Evolutionary conservation across 2,329 filamentous ascomycete genomes (phyloP).

Genomic region (Xylariaceae sp.): DNA sequence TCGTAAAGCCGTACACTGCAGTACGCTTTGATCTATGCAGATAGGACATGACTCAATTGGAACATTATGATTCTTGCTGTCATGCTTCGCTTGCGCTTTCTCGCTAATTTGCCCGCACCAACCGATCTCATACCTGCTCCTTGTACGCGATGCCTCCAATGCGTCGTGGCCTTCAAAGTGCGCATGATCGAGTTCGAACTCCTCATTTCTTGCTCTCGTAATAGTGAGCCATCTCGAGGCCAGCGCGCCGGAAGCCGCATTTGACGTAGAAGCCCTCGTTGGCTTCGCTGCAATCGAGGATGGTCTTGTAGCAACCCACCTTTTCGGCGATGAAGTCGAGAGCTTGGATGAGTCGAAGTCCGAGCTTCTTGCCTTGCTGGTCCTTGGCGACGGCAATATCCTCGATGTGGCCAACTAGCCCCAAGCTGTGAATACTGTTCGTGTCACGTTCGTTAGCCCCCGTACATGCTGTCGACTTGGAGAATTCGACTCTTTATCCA

Average conservation of each 20-base stretch:
- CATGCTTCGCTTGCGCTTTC: no score
- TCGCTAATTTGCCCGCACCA: slow-evolving; percentile 1
- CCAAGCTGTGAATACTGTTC: slow-evolving; percentile 71
- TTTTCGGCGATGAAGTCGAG: slow-evolving; percentile 84
- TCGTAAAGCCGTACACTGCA: no score
- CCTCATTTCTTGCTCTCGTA: slow-evolving; percentile 58
- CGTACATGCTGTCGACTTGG: no score
- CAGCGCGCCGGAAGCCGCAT: slow-evolving; percentile 90
- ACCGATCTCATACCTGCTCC: slow-evolving; percentile 11
- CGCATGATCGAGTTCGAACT: neutral
- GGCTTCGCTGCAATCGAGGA: slow-evolving; percentile 91
- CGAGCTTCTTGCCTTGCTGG: slow-evolving; percentile 96
- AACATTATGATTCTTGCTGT: neutral
- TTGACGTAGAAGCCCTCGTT: slow-evolving; percentile 99
- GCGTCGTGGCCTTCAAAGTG: neutral
- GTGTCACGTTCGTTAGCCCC: neutral
- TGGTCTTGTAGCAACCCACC: slow-evolving; percentile 95
- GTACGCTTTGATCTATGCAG: no score
- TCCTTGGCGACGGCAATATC: slow-evolving; percentile 94
- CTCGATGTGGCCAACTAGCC: slow-evolving; percentile 90
- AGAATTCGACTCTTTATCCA: no score
- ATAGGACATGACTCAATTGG: no score
- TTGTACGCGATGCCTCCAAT: neutral
- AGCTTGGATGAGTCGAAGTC: slow-evolving; percentile 87
- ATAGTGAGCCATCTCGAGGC: slow-evolving; percentile 96